These are phyloP conservation scores for Achaetomiella virescens DNA, from an alignment of 495 filamentous ascomycete genomes.

Conservation along the genomic window DNA sequence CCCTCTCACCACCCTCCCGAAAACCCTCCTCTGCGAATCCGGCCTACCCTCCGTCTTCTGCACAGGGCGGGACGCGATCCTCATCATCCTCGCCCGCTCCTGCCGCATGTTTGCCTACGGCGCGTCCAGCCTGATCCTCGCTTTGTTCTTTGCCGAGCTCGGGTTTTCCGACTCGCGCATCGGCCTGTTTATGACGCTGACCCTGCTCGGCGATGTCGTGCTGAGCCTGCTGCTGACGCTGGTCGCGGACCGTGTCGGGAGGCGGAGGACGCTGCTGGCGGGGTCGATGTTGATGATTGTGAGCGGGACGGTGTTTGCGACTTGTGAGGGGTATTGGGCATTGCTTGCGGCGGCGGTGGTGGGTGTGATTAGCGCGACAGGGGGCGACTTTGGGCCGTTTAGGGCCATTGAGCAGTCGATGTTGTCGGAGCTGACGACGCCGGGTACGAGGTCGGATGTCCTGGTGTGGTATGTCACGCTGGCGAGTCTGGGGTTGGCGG, in stretches of 20 bases:
- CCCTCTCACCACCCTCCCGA: neutral
- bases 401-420: conserved; percentile 79
- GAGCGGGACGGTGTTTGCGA: conserved; percentile 62
- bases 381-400: conserved; percentile 79
- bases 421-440: conserved; percentile 61
- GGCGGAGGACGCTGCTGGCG: conserved; percentile 57
- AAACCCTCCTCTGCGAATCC: conserved; percentile 27
- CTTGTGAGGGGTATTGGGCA: conserved; percentile 65
- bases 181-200: conserved; percentile 85
- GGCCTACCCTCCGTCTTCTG: conserved; percentile 46
- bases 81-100: conserved; percentile 27
- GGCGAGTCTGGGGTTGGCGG: conserved; percentile 26
- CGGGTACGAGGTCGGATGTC: conserved; percentile 62
- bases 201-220: conserved; percentile 69
- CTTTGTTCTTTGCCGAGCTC: conserved; percentile 52
- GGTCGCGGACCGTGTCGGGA: conserved; percentile 67
- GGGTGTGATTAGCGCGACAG: conserved; percentile 74
- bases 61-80: conserved; percentile 48
- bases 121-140: conserved; percentile 34
- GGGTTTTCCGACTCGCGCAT: conserved; percentile 59
- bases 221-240: conserved; percentile 72
- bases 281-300: conserved; percentile 64
- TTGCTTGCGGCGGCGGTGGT: conserved; percentile 68
- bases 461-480: conserved; percentile 75
- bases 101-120: conserved; percentile 43